phyloP scores from a whole-genome alignment of 352 stramenopile genomes.

The Phytopythium litorale region DNA sequence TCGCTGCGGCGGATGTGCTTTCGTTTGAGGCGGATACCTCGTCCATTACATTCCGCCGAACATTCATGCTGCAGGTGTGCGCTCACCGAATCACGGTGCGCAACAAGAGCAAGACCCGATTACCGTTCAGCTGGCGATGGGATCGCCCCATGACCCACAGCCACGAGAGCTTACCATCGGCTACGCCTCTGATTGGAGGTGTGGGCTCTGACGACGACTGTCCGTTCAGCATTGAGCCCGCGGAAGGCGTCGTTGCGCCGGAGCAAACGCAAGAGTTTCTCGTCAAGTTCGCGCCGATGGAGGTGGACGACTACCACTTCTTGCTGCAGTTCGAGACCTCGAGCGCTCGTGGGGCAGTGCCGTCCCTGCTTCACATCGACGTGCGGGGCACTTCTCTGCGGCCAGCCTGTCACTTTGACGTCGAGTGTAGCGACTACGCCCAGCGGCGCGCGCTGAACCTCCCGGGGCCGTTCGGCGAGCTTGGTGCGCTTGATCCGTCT shows the following conservation, averaged over 20 bases:
- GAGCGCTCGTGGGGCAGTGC: slow-evolving; percentile 1
- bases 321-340: slow-evolving; percentile 39
- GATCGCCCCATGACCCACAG: slow-evolving; percentile 16
- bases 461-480: slow-evolving; percentile 75
- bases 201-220: slow-evolving; percentile 47
- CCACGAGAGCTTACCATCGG: slow-evolving; percentile 4
- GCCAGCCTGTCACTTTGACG: slow-evolving; percentile 92
- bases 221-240: slow-evolving; percentile 87
- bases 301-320: slow-evolving; percentile 89
- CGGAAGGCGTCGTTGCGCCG: slow-evolving; percentile 43
- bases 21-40: slow-evolving; percentile 58
- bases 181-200: slow-evolving; percentile 1
- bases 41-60: slow-evolving; percentile 67
- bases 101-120: slow-evolving; percentile 71
- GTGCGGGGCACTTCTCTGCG: slow-evolving; percentile 76
- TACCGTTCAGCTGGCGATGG: slow-evolving; percentile 62
- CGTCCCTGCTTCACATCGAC: slow-evolving; percentile 32
- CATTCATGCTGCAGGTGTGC: slow-evolving; percentile 87
- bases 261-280: slow-evolving; percentile 69
- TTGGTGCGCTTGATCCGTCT: slow-evolving; percentile 79
- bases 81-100: slow-evolving; percentile 60
- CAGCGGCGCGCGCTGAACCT: slow-evolving; percentile 59
- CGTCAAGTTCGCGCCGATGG: slow-evolving; percentile 88
- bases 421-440: slow-evolving; percentile 89
- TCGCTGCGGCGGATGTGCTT: slow-evolving; percentile 58